These are phyloP conservation scores for Phytophthora palmivora DNA, from an alignment of 352 stramenopile species.

Conservation along the genomic window DNA sequence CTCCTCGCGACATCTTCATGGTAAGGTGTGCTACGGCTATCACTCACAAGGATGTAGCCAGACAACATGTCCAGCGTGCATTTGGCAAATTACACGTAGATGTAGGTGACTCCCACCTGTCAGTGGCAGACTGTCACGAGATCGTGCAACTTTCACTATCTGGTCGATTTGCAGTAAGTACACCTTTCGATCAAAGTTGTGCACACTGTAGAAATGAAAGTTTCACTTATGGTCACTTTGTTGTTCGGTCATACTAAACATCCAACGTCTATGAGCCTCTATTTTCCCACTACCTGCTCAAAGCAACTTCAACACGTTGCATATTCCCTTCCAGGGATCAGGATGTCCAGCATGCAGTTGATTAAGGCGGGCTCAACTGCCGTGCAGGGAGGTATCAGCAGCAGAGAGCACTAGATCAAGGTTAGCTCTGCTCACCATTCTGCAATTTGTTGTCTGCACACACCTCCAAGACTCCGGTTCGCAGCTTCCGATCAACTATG, in stretches of 20 bases:
- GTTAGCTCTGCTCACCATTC: constrained; percentile 1
- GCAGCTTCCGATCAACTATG: constrained; percentile 5
- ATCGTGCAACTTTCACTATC: constrained; percentile 13
- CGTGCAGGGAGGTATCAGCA: not conserved
- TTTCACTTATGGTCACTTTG: not conserved
- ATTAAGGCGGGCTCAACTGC: constrained; percentile 1
- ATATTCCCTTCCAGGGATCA: constrained; percentile 12
- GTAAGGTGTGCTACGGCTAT: not conserved
- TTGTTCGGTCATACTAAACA: not conserved
- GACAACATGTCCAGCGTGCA: too few species aligned
- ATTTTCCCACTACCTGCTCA: constrained; percentile 3
- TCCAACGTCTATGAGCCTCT: constrained; percentile 1
- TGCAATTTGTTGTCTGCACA: constrained; percentile 1
- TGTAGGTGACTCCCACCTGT: too few species aligned
- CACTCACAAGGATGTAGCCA: constrained; percentile 1
- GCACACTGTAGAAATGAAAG: too few species aligned
- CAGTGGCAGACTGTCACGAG: not conserved
- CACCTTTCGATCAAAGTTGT: not conserved
- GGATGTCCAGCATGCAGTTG: not conserved
- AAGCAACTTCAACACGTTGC: constrained; percentile 9
- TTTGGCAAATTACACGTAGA: too few species aligned
- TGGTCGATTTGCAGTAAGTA: constrained; percentile 18
- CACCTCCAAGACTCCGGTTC: not conserved
- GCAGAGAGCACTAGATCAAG: not conserved
- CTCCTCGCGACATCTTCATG: not conserved